Evolutionary conservation across 768 basidiomycete genomes (phyloP).

Genomic region (Pleurotus citrinopileatus): DNA sequence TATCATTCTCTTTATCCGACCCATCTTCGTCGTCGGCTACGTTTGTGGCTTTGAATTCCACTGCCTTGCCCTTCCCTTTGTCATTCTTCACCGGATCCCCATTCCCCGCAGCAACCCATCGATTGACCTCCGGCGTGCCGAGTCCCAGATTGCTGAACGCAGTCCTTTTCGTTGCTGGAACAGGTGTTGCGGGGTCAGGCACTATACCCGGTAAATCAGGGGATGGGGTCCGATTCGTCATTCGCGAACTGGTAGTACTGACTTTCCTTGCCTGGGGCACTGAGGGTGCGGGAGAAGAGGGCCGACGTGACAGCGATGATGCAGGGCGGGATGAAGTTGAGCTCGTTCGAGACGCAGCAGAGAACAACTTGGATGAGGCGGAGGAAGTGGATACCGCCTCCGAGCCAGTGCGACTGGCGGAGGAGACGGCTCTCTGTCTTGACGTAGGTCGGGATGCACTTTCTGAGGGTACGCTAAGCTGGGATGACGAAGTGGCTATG

Average conservation of each 20-base stretch:
- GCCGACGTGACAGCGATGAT: not conserved
- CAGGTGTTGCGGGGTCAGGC: conserved; percentile 31
- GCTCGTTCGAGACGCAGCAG: not conserved
- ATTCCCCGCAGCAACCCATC: conserved; percentile 45
- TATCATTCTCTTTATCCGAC: conserved; percentile 19
- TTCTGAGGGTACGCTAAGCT: not conserved
- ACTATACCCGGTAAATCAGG: conserved; percentile 36
- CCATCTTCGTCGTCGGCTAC: conserved; percentile 24
- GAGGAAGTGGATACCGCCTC: not conserved
- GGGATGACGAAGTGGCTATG: not conserved
- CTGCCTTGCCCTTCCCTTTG: conserved; percentile 39
- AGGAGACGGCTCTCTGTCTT: not conserved
- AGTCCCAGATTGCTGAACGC: conserved; percentile 36
- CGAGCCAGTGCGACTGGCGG: not conserved
- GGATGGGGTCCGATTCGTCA: conserved; percentile 35
- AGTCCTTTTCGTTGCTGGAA: conserved; percentile 20
- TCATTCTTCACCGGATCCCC: conserved; percentile 20
- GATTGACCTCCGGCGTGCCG: conserved; percentile 52
- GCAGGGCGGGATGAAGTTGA: not conserved
- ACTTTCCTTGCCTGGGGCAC: not conserved
- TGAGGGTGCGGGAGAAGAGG: conserved; percentile 1
- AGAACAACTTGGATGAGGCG: not conserved
- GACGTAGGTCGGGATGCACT: not conserved
- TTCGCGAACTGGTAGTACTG: not conserved
- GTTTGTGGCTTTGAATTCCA: conserved; percentile 39